Evolutionary conservation across 2,329 filamentous ascomycete genomes (phyloP).

Genomic region (Fusarium nanum): DNA sequence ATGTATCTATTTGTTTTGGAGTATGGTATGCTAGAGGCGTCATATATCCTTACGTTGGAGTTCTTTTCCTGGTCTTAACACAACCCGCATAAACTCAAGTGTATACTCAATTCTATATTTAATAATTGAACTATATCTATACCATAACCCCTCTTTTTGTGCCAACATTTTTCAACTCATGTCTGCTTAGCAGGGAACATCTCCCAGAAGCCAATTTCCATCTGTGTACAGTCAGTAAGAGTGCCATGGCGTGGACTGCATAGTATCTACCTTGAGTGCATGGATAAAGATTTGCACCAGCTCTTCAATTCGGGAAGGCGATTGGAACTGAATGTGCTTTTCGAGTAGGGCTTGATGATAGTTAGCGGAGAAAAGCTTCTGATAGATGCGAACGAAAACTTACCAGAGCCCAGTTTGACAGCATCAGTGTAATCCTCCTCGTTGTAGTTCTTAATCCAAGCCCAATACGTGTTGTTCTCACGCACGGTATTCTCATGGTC

Average conservation of each 20-base stretch:
- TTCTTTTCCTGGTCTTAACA: conserved; percentile 9
- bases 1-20: conserved; percentile 19
- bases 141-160: not conserved
- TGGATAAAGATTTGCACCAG: conserved; percentile 86
- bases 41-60: conserved; percentile 15
- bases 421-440: conserved; percentile 82
- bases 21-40: conserved; percentile 17
- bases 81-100: conserved; percentile 20
- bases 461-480: conserved; percentile 81
- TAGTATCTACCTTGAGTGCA: conserved; percentile 76
- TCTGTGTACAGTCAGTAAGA: conserved; percentile 48
- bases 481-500: conserved; percentile 69
- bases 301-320: conserved; percentile 80
- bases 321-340: conserved; percentile 77
- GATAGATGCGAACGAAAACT: conserved; percentile 40
- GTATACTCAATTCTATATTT: conserved; percentile 40
- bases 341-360: conserved; percentile 75
- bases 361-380: not conserved
- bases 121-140: conserved; percentile 22
- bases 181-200: conserved; percentile 58
- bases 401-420: conserved; percentile 76
- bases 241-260: rapidly evolving
- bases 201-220: conserved; percentile 67
- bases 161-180: not conserved
- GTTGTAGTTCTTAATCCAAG: conserved; percentile 91